Percentiles rank a stretch among this genome's conserved stretches.
These are phyloP conservation scores for Ganoderma lucidum DNA, from an alignment of 1,284 basidiomycete species.

Conservation along the genomic window DNA sequence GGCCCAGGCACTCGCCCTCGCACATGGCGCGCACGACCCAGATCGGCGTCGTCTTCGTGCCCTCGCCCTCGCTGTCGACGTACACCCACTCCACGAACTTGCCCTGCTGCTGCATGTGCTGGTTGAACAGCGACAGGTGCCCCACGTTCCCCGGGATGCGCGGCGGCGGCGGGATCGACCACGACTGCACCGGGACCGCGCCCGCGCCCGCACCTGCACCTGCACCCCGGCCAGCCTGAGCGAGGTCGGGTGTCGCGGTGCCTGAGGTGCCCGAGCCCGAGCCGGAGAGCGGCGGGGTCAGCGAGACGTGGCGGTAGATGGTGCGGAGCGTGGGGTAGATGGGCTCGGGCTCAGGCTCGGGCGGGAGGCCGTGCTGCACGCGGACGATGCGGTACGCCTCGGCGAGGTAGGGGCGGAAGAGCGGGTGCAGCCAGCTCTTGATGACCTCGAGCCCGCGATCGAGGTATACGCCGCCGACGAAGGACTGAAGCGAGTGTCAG, in stretches of 20 bases:
- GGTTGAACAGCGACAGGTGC: constrained; percentile 80
- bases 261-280: constrained; percentile 25
- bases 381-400: constrained; percentile 71
- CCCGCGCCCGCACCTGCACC: constrained; percentile 3
- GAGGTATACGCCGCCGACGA: constrained; percentile 74
- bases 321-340: constrained; percentile 26
- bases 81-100: constrained; percentile 74
- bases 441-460: constrained; percentile 69
- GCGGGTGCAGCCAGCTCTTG: constrained; percentile 62
- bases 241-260: constrained; percentile 24
- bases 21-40: constrained; percentile 74
- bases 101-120: constrained; percentile 66
- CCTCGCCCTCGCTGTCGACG: constrained; percentile 51
- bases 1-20: constrained; percentile 62
- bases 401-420: constrained; percentile 67
- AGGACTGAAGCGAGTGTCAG: constrained; percentile 55
- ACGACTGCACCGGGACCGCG: constrained; percentile 29
- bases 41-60: constrained; percentile 69
- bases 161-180: constrained; percentile 39
- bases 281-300: constrained; percentile 25
- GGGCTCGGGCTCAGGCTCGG: constrained; percentile 41
- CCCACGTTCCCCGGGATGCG: constrained; percentile 50
- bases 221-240: not conserved
- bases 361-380: constrained; percentile 65
- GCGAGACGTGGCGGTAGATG: constrained; percentile 24